These are phyloP conservation scores for Stagonosporopsis tanaceti DNA, from an alignment of 2,329 filamentous ascomycete species.

Conservation along the genomic window DNA sequence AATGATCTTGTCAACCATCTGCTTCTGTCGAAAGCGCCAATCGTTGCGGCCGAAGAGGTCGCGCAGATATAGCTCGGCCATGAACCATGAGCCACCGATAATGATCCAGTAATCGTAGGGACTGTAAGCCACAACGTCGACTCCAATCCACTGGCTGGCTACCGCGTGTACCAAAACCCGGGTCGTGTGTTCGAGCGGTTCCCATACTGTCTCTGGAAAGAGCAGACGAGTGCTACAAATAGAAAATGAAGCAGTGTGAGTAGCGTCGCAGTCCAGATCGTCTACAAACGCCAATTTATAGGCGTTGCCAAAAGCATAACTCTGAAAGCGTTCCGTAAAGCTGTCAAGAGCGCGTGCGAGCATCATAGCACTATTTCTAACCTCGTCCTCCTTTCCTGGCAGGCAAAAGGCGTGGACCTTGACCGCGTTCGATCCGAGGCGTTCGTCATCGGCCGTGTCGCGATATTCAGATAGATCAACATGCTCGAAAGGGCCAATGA, in stretches of 20 bases:
- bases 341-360: conserved; percentile 87
- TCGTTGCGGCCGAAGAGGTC: conserved; percentile 93
- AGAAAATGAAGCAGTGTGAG: conserved; percentile 81
- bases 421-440: conserved; percentile 85
- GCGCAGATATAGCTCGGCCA: conserved; percentile 92
- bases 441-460: conserved; percentile 89
- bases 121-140: conserved; percentile 87
- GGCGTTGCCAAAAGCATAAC: conserved; percentile 83
- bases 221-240: conserved; percentile 87
- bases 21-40: conserved; percentile 88
- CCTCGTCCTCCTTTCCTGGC: conserved; percentile 80
- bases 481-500: conserved; percentile 92
- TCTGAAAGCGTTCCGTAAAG: conserved; percentile 86
- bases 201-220: conserved; percentile 84
- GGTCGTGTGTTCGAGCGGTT: conserved; percentile 83
- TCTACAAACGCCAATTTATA: conserved; percentile 97
- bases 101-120: conserved; percentile 87
- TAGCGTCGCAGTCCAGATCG: conserved; percentile 78
- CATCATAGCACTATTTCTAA: conserved; percentile 85
- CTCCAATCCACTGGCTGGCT: conserved; percentile 91
- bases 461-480: conserved; percentile 89
- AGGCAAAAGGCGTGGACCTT: conserved; percentile 92
- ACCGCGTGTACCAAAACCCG: conserved; percentile 82
- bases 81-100: conserved; percentile 89
- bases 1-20: conserved; percentile 80